A percentile compares a stretch with the other conserved stretches of the same genome.
Conservation (phyloP, 1,139 yeast species). For the Magnusiomyces fungicola region DNA sequence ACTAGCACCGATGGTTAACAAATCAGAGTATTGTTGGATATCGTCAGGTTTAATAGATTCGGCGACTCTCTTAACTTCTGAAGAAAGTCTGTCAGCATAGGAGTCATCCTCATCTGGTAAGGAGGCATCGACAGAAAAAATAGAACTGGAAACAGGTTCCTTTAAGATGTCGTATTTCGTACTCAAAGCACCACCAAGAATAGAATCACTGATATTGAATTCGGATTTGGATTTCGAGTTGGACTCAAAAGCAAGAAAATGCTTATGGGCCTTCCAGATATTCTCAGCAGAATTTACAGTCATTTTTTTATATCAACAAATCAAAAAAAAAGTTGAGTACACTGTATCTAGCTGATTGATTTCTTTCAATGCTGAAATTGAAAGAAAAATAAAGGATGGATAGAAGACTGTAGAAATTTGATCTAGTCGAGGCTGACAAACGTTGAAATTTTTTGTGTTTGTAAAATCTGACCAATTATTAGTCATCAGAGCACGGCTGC, state of each 20-base stretch:
- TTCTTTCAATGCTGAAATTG: no score
- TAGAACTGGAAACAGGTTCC: slow-evolving; percentile 4
- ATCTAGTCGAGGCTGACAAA: no score
- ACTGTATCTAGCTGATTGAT: no score
- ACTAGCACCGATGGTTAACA: slow-evolving; percentile 31
- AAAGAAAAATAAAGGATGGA: no score
- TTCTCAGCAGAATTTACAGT: slow-evolving; percentile 1
- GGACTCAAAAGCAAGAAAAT: slow-evolving; percentile 11
- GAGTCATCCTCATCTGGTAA: neutral
- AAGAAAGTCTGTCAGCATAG: neutral
- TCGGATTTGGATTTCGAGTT: neutral
- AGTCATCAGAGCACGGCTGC: no score
- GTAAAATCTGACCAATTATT: no score
- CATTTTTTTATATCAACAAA: no score
- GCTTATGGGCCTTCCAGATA: slow-evolving; percentile 8
- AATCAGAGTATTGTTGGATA: slow-evolving; percentile 9
- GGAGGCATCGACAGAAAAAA: slow-evolving; percentile 7
- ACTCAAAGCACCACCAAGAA: slow-evolving; percentile 7
- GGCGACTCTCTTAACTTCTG: neutral
- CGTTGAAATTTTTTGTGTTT: no score
- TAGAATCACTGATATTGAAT: neutral
- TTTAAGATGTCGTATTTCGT: slow-evolving; percentile 8
- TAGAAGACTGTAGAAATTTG: no score
- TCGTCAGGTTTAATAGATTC: slow-evolving; percentile 1
- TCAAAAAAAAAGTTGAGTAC: no score